Evolutionary conservation across 805 yeast species (phyloP).

Genomic region (Sungouiozyma ichnusensis): DNA sequence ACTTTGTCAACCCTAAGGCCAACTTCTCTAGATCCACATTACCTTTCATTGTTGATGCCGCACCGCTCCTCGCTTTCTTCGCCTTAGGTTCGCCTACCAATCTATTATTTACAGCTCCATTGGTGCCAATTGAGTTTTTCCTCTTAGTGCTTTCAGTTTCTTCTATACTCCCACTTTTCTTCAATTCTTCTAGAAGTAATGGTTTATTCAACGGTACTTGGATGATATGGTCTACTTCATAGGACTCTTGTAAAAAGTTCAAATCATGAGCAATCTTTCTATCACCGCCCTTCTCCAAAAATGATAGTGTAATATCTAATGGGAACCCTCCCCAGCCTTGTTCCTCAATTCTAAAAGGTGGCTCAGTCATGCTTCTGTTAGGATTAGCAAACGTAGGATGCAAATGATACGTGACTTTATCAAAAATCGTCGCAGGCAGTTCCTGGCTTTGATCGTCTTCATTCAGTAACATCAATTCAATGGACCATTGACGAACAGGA

Average conservation of each 20-base stretch:
- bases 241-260: conserved; percentile 70
- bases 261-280: conserved; percentile 80
- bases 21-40: conserved; percentile 78
- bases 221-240: conserved; percentile 68
- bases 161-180: conserved; percentile 79
- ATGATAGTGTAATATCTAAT: conserved; percentile 64
- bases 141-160: conserved; percentile 27
- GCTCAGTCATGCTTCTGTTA: conserved; percentile 62
- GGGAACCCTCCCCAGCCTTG: conserved; percentile 99
- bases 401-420: conserved; percentile 83
- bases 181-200: conserved; percentile 55
- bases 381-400: conserved; percentile 96
- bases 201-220: conserved; percentile 71
- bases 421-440: conserved; percentile 82
- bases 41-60: conserved; percentile 46
- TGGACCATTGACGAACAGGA: conserved; percentile 92
- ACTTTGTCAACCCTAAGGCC: conserved; percentile 80
- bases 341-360: conserved; percentile 83
- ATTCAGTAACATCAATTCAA: conserved; percentile 66
- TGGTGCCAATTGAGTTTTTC: conserved; percentile 11
- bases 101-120: conserved; percentile 3
- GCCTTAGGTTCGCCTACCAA: conserved; percentile 27
- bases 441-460: conserved; percentile 55
- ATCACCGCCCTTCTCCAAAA: conserved; percentile 87
- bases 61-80: conserved; percentile 42